Conservation (phyloP, 2,329 filamentous ascomycete species). For the Lanzia echinophila region DNA sequence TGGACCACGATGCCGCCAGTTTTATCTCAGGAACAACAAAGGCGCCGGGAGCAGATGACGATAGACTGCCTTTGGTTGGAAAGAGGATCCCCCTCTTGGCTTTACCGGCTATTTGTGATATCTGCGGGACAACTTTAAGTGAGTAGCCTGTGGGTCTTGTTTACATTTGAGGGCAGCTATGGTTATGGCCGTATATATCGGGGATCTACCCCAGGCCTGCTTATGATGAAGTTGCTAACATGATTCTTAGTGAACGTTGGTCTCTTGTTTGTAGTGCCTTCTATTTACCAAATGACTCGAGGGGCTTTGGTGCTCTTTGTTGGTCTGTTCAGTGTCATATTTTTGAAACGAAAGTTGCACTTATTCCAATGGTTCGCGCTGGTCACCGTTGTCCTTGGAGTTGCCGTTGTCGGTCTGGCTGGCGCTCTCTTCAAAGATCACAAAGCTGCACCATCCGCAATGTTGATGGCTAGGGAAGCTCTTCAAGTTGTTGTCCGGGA, state of each 20-base stretch:
- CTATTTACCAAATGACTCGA: slow-evolving; percentile 98
- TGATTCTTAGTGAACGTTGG: slow-evolving; percentile 79
- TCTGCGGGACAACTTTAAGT: slow-evolving; percentile 70
- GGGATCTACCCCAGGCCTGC: no score
- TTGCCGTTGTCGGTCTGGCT: slow-evolving; percentile 82
- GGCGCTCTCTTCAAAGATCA: slow-evolving; percentile 72
- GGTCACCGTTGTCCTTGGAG: slow-evolving; percentile 78
- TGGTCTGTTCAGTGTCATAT: slow-evolving; percentile 87
- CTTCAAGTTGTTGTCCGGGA: slow-evolving; percentile 36
- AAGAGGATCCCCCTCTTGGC: slow-evolving; percentile 68
- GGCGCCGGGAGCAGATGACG: slow-evolving; percentile 45
- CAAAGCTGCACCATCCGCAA: slow-evolving; percentile 30
- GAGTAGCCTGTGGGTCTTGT: not conserved
- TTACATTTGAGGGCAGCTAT: not conserved
- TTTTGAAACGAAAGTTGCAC: slow-evolving; percentile 71
- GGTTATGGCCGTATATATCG: no score
- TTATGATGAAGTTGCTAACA: slow-evolving; percentile 3
- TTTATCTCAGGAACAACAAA: slow-evolving; percentile 45
- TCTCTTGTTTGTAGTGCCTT: slow-evolving; percentile 85
- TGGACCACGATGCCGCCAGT: slow-evolving; percentile 34
- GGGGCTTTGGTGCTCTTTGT: slow-evolving; percentile 94
- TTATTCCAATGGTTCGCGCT: slow-evolving; percentile 92
- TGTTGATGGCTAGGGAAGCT: slow-evolving; percentile 34
- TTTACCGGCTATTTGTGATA: slow-evolving; percentile 86
- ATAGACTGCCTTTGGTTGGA: slow-evolving; percentile 57